phyloP scores from a whole-genome alignment of 345 rosid genomes.

The Hibiscus tridactylites region DNA sequence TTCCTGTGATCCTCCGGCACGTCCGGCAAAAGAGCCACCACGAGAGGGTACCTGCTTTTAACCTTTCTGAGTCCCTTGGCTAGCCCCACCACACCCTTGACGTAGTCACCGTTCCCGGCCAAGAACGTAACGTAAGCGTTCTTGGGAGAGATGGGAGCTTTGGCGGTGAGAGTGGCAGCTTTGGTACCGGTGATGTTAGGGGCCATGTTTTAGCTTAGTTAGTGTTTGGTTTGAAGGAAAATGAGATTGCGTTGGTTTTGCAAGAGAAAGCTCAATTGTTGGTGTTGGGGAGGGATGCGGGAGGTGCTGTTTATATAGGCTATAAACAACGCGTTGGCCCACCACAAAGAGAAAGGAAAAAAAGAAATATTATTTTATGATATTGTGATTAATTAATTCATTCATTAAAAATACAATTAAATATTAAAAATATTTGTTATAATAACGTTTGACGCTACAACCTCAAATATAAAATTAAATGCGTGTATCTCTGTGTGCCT shows the following conservation, averaged over 20 bases:
- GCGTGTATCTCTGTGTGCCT: no score
- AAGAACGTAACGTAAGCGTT: conserved; percentile 51
- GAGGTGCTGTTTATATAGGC: no score
- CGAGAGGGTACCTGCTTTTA: conserved; percentile 44
- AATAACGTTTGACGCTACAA: no score
- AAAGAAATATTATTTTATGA: no score
- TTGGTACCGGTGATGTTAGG: conserved; percentile 16
- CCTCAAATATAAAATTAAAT: no score
- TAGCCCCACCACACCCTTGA: conserved; percentile 63
- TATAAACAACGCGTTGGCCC: no score
- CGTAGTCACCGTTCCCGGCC: conserved; percentile 67
- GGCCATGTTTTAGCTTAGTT: conserved; percentile 18
- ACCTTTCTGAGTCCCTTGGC: conserved; percentile 61
- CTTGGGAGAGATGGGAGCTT: background rate
- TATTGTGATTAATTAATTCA: no score
- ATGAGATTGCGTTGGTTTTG: background rate
- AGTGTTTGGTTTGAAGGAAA: background rate
- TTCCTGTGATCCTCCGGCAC: conserved; percentile 57
- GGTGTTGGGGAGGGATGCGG: no score
- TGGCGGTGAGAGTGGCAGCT: conserved; percentile 3
- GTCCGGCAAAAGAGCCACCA: conserved; percentile 62
- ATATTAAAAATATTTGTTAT: no score
- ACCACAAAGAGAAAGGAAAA: no score
- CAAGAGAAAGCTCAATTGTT: no score
- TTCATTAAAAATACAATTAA: no score